Evolutionary conservation across 208 protist genomes (phyloP), one percentile per base, ranked within the genome.

Genomic region (Wallacemonas sp.): DNA sequence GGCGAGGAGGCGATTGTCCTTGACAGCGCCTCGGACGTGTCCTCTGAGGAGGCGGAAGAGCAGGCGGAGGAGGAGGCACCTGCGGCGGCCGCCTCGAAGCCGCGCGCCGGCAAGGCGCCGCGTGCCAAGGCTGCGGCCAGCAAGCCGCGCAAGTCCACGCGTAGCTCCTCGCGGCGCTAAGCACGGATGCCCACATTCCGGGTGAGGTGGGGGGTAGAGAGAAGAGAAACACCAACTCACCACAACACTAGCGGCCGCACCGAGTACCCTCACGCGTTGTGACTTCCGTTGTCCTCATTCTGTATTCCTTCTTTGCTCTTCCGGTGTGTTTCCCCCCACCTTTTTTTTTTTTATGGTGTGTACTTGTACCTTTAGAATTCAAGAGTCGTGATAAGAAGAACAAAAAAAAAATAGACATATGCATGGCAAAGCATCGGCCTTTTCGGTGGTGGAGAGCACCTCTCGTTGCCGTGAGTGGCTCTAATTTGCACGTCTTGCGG

Each of bases 21-120:
- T 29, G 31, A 67, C 48, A n/a, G 48, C 31, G 41, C 22, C 54
- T 20, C 46, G 28, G 33, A 74, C 16, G 70, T 14, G 36, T 41
- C 14, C 10, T 41, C 32, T 22, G 65, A 70, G 31, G 70, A 65
- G 12, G 72, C 74, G 48, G 67, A 74, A 36, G 75, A 75, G 39
- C 65, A 71, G 45, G 23, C 67, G 31, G 42, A 65, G 39, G 54
- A 8, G 14, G 10, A 14, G 10, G 36, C 36, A 41, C 36, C 36
- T 7, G 18, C 7, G 26, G 29, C 52, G 4, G 52, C 31, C 0
- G 52, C 52, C 52, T 42, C 36, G 31, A 59, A 59, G 31, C 32
- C 52, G 5, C 52, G 52, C 32, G 52, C n/a, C n/a, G n/a, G n/a
- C n/a, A n/a, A n/a, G n/a, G n/a, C n/a, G n/a, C n/a, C n/a, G n/a